Evolutionary conservation across 495 filamentous ascomycete genomes (phyloP).

Genomic region (Aspergillus homomorphus): DNA sequence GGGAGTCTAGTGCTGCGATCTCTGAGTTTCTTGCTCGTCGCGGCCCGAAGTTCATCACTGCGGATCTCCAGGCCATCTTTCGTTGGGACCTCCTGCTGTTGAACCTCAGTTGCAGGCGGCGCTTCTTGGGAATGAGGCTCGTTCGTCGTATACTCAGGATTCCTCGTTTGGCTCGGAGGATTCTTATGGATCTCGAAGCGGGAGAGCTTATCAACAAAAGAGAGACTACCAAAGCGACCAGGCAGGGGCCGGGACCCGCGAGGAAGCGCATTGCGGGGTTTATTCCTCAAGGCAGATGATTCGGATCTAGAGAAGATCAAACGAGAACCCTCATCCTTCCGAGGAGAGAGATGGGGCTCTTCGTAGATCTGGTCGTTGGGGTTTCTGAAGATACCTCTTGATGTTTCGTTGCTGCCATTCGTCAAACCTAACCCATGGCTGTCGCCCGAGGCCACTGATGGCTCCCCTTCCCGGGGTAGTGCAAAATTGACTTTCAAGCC

Average conservation of each 20-base stretch:
- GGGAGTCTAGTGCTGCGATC: conserved; percentile 84
- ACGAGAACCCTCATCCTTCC: conserved; percentile 30
- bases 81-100: conserved; percentile 34
- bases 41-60: conserved; percentile 77
- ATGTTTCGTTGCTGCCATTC: conserved; percentile 39
- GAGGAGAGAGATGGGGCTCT: conserved; percentile 57
- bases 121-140: conserved; percentile 34
- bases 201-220: conserved; percentile 54
- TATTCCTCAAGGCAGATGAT: conserved; percentile 51
- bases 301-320: conserved; percentile 35
- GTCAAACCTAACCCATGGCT: conserved; percentile 28
- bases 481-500: conserved; percentile 45
- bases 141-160: conserved; percentile 70
- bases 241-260: conserved; percentile 46
- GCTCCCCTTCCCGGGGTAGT: conserved; percentile 28
- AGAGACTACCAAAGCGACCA: conserved; percentile 40
- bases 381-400: conserved; percentile 47
- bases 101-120: conserved; percentile 16
- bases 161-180: conserved; percentile 69
- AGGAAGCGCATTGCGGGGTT: conserved; percentile 56
- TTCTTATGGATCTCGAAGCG: conserved; percentile 75
- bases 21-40: conserved; percentile 84
- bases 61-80: conserved; percentile 80
- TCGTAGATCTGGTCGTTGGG: conserved; percentile 86
- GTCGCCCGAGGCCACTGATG: conserved; percentile 9